Base-by-base conservation (phyloP, 2,329 filamentous ascomycete species). In the Fusarium domesticum region DNA sequence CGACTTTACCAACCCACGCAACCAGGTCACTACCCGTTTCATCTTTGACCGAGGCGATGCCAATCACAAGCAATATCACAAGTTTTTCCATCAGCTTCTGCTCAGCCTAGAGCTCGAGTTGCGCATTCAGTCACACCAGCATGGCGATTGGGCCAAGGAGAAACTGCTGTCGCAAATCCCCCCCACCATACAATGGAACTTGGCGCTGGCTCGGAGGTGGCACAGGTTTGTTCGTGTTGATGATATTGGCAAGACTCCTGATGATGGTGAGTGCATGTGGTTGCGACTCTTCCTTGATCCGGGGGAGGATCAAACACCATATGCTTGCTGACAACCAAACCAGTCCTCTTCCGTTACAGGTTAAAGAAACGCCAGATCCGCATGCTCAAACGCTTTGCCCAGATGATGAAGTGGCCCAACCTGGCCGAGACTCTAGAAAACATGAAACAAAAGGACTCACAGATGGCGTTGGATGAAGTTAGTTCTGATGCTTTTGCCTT, bases 331-430 rank as follows among this genome's bases (percentile, higher is more conserved):
- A 33, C 31, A 6, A 8, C 8, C 17, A 18, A 18, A 18, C 18
- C n/a, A 65, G 78, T 87, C 36, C 77, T 73, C 47, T 77, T 89
- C 35, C 78, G 83, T 14, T 79, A 83, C 51, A 81, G 77, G 59
- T 73, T 81, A 42, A 85, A 85, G 66, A 78, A 77, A 58, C 74
- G 78, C 17, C 86, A 89, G 63, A 80, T 84, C 48, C 83, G 84
- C 60, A 81, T 83, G 60, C 69, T 90, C 34, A 77, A 78, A 53
- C 76, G 77, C 28, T 89, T 90, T 60, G 84, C 84, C 10, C 75
- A 80, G 59, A 80, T 78, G 58, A 81, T 90, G 71, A 89, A 87
- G 64, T 90, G 86, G 86, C 85, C 85, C 2, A 89, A 89, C 55
- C 75, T 88, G 46, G 70, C 71, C 16, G 79, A 81, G 46, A 81